phyloP scores from a whole-genome alignment of 306 rosid species.

The Lablab purpureus region DNA sequence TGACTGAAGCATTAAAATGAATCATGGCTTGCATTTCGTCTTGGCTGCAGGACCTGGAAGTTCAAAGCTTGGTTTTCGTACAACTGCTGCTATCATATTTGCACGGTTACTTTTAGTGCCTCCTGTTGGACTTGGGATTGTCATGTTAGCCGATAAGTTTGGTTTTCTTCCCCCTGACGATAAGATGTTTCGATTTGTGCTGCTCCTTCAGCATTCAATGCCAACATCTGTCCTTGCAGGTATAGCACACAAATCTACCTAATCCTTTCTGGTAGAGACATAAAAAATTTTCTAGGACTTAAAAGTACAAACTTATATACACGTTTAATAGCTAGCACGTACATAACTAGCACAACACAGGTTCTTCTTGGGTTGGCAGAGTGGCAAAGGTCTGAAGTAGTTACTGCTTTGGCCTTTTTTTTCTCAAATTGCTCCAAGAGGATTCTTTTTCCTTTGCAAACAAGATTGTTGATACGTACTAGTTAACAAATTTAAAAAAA shows the following conservation, averaged over 20 bases:
- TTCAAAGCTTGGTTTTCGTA: conserved; percentile 87
- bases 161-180: conserved; percentile 92
- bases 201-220: conserved; percentile 97
- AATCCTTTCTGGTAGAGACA: conserved; percentile 20
- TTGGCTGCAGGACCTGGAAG: conserved; percentile 91
- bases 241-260: conserved; percentile 40
- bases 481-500: not conserved
- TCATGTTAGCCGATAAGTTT: conserved; percentile 90
- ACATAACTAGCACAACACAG: conserved; percentile 21
- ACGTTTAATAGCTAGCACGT: not conserved
- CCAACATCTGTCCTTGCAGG: conserved; percentile 97
- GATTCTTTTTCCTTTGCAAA: not conserved
- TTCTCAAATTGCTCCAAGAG: conserved; percentile 32
- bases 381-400: not conserved
- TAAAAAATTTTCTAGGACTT: conserved; percentile 24
- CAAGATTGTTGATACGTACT: not conserved
- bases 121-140: conserved; percentile 88
- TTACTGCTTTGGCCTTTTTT: conserved; percentile 13
- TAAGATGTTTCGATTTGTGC: conserved; percentile 88
- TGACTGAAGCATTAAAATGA: conserved; percentile 31
- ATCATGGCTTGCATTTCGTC: conserved; percentile 24
- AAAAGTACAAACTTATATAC: conserved; percentile 10
- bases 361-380: conserved; percentile 9
- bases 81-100: conserved; percentile 87
- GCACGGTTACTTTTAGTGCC: conserved; percentile 88